A percentile compares a stretch with the other conserved stretches of the same genome.
Conservation (phyloP, 192 early-diverging fungal genomes). For the Martensiomyces pterosporus region DNA sequence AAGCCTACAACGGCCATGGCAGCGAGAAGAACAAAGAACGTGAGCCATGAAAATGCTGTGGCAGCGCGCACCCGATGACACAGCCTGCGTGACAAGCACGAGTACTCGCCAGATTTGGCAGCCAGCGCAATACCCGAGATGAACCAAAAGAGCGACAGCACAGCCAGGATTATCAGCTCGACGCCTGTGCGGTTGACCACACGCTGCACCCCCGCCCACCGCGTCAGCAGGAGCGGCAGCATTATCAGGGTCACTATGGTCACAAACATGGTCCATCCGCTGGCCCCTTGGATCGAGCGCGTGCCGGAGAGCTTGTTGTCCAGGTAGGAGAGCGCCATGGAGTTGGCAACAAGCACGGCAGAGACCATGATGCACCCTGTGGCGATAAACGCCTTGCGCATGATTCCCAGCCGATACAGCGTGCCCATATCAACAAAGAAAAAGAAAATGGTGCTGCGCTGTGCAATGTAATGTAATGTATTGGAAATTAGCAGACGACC, state of each 20-base stretch:
- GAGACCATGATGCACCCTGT: slow-evolving; percentile 3
- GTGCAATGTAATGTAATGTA: not conserved
- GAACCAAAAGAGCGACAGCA: slow-evolving; percentile 18
- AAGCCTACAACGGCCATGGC: slow-evolving; percentile 11
- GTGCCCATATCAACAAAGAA: slow-evolving; percentile 9
- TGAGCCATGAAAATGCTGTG: slow-evolving; percentile 31
- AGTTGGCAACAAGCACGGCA: slow-evolving; percentile 10
- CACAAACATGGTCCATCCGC: slow-evolving; percentile 31
- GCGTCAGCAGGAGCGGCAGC: slow-evolving; percentile 19
- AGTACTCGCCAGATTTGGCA: slow-evolving; percentile 9
- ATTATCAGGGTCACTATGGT: slow-evolving; percentile 9
- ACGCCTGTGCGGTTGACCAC: slow-evolving; percentile 27
- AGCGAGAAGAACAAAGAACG: slow-evolving; percentile 6
- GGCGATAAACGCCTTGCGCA: slow-evolving; percentile 11
- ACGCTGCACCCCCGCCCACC: slow-evolving; percentile 15
- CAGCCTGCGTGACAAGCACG: slow-evolving; percentile 11
- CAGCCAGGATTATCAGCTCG: slow-evolving; percentile 17
- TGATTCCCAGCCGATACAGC: slow-evolving; percentile 12
- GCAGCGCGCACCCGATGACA: slow-evolving; percentile 14
- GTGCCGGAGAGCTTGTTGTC: slow-evolving; percentile 1
- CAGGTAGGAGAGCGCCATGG: slow-evolving; percentile 15
- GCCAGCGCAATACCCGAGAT: slow-evolving; percentile 23
- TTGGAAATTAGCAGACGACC: not conserved
- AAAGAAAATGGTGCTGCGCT: not conserved
- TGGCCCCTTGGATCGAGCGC: not conserved